Base-by-base conservation (phyloP, 1,139 yeast species). In the Suhomyces coccinellae region DNA sequence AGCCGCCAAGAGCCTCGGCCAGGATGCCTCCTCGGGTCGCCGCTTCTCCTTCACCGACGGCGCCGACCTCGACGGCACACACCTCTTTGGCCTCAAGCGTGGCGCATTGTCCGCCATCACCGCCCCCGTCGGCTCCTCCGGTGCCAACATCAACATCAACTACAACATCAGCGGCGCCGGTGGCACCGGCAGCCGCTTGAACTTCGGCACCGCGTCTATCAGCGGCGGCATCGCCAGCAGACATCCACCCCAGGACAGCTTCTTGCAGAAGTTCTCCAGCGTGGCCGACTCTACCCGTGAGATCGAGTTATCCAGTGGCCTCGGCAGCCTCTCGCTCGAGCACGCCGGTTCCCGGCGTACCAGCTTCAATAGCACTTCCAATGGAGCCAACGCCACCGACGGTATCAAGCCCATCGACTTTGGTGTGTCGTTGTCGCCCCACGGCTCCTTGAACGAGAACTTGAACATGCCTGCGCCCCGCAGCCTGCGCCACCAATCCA, bases 251-350 rank as follows among this genome's bases (percentile, higher is more conserved):
- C 76, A 67, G 47, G 79, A 80, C 22, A 68, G 79, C 36, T 83
- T 83, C 55, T 65, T 83, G 47, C 85, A 82, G 52, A 83, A 85
- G 62, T 86, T 87, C 59, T 73, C 87, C 7, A 69, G 81, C n/a
- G 84, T 87, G 15, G 89, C 88, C 11, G 95, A 87, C 49, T 87
- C 89, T 32, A 87, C 95, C 0, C 71, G 89, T 53, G 91, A 85
- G 51, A 78, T 85, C 33, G 95, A 87, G 57, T 61, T 81, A 35
- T 59, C 75, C 13, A 62, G 48, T 27, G 65, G 67, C 36, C 50
- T 60, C 35, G 62, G 67, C 7, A 60, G 60, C 32, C 55, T 72
- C 33, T 57, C 66, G 11, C 57, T 72, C 34, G 73, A 69, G 10
- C 59, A 57, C 14, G 43, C 56, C 9, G 52, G 53, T 31, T 58